A percentile compares a stretch with the other conserved stretches of the same genome.
Evolutionary conservation across 225 moss, liverwort and hornwort genomes (phyloP).

Genomic region (Anthoceros angustus): DNA sequence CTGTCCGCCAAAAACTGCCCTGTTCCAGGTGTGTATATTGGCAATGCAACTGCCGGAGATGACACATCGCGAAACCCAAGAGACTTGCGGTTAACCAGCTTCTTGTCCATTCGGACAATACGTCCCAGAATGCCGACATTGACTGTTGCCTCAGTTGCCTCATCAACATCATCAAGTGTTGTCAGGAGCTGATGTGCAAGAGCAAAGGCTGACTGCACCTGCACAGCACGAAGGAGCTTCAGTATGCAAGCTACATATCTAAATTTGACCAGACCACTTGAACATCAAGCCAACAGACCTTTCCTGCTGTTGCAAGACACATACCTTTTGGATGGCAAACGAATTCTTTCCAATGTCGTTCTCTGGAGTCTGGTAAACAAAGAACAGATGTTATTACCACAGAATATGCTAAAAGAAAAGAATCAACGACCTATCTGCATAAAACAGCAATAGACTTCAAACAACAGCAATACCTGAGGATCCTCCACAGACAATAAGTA

Average conservation of each 20-base stretch:
- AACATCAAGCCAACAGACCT: slow-evolving; percentile 4
- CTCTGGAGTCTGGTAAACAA: slow-evolving; percentile 49
- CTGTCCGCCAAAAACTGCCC: background rate
- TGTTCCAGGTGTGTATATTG: background rate
- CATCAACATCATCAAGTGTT: slow-evolving; percentile 49
- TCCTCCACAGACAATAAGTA: slow-evolving; percentile 28
- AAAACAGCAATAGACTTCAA: background rate
- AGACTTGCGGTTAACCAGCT: slow-evolving; percentile 47
- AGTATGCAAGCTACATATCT: background rate
- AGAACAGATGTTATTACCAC: background rate
- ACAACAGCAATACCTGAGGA: slow-evolving; percentile 21
- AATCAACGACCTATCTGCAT: background rate
- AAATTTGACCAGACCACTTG: too few relatives aligned
- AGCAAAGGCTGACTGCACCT: slow-evolving; percentile 92
- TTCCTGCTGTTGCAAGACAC: background rate
- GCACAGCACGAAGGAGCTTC: slow-evolving; percentile 8
- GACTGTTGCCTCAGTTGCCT: slow-evolving; percentile 35
- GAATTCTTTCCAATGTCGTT: slow-evolving; percentile 97
- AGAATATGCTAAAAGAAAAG: background rate
- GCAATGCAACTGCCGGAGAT: background rate
- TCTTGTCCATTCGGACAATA: slow-evolving; percentile 74
- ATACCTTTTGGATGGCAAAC: slow-evolving; percentile 75
- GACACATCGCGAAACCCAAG: slow-evolving; percentile 10
- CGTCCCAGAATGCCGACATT: slow-evolving; percentile 59
- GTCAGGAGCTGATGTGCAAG: slow-evolving; percentile 79